These are phyloP conservation scores for Trichopus zeylanicus DNA, from an alignment of 116 monocot genomes.

Conservation along the genomic window DNA sequence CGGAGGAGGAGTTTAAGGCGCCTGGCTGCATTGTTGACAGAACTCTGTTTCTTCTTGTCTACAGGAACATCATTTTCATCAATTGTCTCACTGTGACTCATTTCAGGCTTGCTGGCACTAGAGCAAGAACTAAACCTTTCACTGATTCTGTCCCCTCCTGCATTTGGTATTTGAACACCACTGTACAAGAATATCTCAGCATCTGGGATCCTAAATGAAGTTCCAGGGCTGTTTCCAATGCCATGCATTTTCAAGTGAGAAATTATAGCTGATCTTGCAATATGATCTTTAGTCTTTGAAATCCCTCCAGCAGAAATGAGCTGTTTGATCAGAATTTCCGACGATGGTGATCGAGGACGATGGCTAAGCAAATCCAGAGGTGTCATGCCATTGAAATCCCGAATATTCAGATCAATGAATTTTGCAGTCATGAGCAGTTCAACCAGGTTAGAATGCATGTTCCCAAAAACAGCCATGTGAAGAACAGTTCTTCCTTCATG, in stretches of 20 bases:
- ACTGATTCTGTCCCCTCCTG: slow-evolving; percentile 13
- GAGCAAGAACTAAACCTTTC: slow-evolving; percentile 62
- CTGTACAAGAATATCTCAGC: slow-evolving; percentile 74
- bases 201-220: slow-evolving; percentile 62
- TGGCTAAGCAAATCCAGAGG: slow-evolving; percentile 69
- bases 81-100: slow-evolving; percentile 7
- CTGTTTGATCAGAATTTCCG: slow-evolving; percentile 64
- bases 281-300: slow-evolving; percentile 26
- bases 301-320: slow-evolving; percentile 71
- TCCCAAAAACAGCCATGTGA: slow-evolving; percentile 64
- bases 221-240: slow-evolving; percentile 72
- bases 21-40: slow-evolving; percentile 45
- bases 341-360: slow-evolving; percentile 44
- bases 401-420: slow-evolving; percentile 57
- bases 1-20: slow-evolving; percentile 53
- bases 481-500: slow-evolving; percentile 74
- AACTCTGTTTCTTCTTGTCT: slow-evolving; percentile 31
- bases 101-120: slow-evolving; percentile 31
- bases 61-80: slow-evolving; percentile 10
- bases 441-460: slow-evolving; percentile 55
- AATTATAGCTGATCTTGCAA: slow-evolving; percentile 27
- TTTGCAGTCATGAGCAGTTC: slow-evolving; percentile 50
- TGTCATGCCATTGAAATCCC: slow-evolving; percentile 70
- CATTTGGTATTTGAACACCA: slow-evolving; percentile 32
- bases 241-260: slow-evolving; percentile 52